These are phyloP conservation scores for Yarrowia sp. DNA, from an alignment of 805 yeast species.

Conservation along the genomic window DNA sequence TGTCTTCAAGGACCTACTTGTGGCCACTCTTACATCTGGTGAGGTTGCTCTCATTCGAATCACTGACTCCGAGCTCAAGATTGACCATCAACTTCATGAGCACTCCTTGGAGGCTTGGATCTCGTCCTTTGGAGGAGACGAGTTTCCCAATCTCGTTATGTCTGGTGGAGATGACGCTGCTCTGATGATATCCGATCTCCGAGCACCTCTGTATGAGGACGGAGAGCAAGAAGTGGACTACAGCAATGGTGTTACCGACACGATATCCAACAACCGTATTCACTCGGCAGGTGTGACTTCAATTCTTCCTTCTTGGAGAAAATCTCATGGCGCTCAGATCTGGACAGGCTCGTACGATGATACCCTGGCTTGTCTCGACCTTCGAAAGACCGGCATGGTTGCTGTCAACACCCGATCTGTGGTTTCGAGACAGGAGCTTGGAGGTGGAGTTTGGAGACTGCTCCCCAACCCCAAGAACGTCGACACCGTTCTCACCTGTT, in stretches of 20 bases:
- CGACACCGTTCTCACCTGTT: constrained; percentile 65
- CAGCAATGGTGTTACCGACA: neutral
- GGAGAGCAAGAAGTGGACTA: constrained; percentile 3
- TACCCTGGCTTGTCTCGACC: constrained; percentile 61
- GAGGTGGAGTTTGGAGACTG: constrained; percentile 96
- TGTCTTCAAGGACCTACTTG: constrained; percentile 38
- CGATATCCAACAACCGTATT: constrained; percentile 40
- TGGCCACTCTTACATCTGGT: constrained; percentile 70
- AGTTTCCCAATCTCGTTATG: constrained; percentile 54
- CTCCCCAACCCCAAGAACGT: constrained; percentile 50
- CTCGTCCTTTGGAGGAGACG: constrained; percentile 53
- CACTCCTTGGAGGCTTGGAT: constrained; percentile 90
- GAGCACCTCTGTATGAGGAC: constrained; percentile 33
- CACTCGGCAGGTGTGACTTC: constrained; percentile 93
- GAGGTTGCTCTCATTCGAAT: constrained; percentile 46
- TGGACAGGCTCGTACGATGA: constrained; percentile 96
- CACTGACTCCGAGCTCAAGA: constrained; percentile 27
- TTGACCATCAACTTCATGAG: constrained; percentile 34
- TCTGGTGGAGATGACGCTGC: constrained; percentile 86
- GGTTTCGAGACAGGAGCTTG: constrained; percentile 47
- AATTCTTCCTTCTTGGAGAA: constrained; percentile 50
- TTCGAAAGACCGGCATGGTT: constrained; percentile 51
- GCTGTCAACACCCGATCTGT: constrained; percentile 46
- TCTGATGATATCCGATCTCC: constrained; percentile 68
- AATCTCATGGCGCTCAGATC: constrained; percentile 46